Conservation (phyloP, 441 rosid genomes). For the Pelargonium exstipulatum region DNA sequence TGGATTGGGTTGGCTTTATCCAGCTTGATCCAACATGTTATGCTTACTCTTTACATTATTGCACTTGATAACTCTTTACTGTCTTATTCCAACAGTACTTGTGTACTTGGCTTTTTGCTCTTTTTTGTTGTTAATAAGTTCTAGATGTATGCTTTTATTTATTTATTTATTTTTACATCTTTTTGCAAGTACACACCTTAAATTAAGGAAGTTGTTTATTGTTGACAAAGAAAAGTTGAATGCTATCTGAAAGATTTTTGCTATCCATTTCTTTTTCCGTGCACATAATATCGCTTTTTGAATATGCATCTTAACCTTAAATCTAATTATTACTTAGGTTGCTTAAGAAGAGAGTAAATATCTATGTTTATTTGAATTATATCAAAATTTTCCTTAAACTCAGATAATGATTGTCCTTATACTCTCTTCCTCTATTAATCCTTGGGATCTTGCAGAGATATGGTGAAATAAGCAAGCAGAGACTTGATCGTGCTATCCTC, state of each 20-base stretch:
- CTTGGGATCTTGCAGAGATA: slow-evolving; percentile 60
- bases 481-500: slow-evolving; percentile 98
- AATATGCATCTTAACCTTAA: background rate
- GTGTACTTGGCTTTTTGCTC: background rate
- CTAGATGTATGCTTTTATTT: background rate
- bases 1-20: background rate
- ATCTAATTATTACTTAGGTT: background rate
- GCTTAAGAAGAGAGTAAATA: background rate
- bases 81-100: slow-evolving; percentile 1
- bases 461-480: slow-evolving; percentile 81
- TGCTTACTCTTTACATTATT: background rate
- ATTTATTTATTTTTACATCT: background rate
- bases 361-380: background rate
- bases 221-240: background rate
- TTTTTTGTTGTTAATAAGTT: background rate
- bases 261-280: background rate
- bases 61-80: background rate
- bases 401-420: background rate
- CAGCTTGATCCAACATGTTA: background rate
- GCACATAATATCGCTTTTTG: background rate
- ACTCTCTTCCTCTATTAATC: slow-evolving; percentile 8
- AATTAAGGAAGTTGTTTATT: background rate
- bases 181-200: background rate
- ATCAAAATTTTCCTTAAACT: background rate
- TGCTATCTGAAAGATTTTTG: background rate